phyloP scores from a whole-genome alignment of 352 stramenopile genomes.

The Globisporangium paddicum region DNA sequence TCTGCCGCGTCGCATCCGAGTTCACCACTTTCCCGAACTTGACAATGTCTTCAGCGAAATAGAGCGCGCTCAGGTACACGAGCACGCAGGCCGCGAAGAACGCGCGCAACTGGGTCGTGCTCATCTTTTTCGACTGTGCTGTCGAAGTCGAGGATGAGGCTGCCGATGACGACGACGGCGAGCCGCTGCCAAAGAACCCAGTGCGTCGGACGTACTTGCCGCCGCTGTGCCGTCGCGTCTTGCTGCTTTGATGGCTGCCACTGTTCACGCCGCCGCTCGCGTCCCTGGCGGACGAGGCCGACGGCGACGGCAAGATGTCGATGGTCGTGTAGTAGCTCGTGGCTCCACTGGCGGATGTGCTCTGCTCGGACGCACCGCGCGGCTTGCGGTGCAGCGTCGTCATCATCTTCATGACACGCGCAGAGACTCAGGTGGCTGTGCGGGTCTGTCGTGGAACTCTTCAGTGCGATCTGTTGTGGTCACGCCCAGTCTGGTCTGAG shows the following conservation, averaged over 20 bases:
- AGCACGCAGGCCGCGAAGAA: slow-evolving; percentile 17
- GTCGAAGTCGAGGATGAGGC: not conserved
- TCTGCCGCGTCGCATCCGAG: slow-evolving; percentile 14
- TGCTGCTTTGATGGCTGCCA: slow-evolving; percentile 1
- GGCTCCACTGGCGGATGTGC: not conserved
- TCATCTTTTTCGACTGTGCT: slow-evolving; percentile 10
- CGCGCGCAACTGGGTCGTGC: slow-evolving; percentile 14
- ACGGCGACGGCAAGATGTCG: slow-evolving; percentile 4
- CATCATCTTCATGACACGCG: not conserved
- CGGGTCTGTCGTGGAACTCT: not conserved
- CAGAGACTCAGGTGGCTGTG: not conserved
- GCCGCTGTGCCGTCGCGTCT: slow-evolving; percentile 1
- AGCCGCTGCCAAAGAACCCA: not conserved
- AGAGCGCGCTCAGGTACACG: slow-evolving; percentile 14
- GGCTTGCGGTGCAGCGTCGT: slow-evolving; percentile 12
- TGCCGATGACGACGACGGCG: not conserved
- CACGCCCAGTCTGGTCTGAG: not conserved
- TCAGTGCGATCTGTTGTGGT: too few relatives aligned
- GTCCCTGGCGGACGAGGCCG: not conserved
- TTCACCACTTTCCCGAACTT: slow-evolving; percentile 8
- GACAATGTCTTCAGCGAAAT: slow-evolving; percentile 16
- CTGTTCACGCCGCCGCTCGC: not conserved
- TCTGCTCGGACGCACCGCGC: slow-evolving; percentile 1
- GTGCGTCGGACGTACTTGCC: slow-evolving; percentile 8
- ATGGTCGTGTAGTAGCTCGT: slow-evolving; percentile 9